These are phyloP conservation scores for Avena insularis DNA, from an alignment of 176 grass and related monocot genomes.

Conservation along the genomic window DNA sequence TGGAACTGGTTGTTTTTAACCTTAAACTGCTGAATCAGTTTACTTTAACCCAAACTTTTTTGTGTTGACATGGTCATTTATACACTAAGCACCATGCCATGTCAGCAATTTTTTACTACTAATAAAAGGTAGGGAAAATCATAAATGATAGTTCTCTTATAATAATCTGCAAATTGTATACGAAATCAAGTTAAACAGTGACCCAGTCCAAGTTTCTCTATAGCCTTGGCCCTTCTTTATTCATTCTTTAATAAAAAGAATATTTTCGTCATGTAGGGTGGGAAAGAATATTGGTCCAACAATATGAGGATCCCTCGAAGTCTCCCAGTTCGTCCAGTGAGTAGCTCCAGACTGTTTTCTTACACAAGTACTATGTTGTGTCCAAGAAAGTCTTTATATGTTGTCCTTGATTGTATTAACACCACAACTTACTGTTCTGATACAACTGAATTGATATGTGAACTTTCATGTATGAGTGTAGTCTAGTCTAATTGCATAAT, in stretches of 20 bases:
- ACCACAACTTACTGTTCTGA: constrained; percentile 8
- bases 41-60: background rate
- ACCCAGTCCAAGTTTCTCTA: background rate
- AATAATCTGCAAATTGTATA: background rate
- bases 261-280: constrained; percentile 59
- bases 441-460: constrained; percentile 16
- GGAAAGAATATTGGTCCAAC: constrained; percentile 76
- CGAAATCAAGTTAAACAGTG: too few species aligned
- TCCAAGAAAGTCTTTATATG: constrained; percentile 7
- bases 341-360: constrained; percentile 20
- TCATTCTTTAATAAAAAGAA: constrained; percentile 36
- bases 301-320: constrained; percentile 53
- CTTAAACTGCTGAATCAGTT: background rate
- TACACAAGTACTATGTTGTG: constrained; percentile 12
- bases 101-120: background rate
- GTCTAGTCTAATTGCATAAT: background rate
- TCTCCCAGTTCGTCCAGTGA: constrained; percentile 71
- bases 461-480: background rate
- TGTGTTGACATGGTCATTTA: background rate
- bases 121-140: background rate
- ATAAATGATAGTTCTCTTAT: background rate
- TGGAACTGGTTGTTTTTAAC: background rate
- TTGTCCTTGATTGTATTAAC: constrained; percentile 18
- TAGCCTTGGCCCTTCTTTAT: background rate
- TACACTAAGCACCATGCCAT: background rate